Evolutionary conservation across 2,329 filamentous ascomycete genomes (phyloP).

Genomic region (Fusarium stilboides): DNA sequence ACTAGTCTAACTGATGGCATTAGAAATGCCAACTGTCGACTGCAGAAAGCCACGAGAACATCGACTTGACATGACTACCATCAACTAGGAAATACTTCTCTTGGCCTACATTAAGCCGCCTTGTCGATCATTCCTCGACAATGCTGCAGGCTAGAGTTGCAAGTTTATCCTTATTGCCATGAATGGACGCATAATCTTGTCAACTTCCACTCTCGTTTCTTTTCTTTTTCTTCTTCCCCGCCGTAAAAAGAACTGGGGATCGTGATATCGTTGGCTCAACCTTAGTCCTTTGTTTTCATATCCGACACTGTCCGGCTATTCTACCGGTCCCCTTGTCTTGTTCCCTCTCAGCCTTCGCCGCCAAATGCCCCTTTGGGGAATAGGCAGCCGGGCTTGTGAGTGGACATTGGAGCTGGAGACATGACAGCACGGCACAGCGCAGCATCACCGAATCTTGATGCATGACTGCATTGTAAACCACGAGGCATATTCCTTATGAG

Average conservation of each 20-base stretch:
- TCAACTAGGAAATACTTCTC: constrained; percentile 2
- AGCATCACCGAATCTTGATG: no score
- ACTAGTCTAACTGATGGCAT: not conserved
- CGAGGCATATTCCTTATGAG: no score
- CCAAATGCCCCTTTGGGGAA: constrained; percentile 13
- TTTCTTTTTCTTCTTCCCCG: constrained; percentile 18
- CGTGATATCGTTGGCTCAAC: not conserved
- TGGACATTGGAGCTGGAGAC: constrained; percentile 8
- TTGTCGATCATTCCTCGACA: constrained; percentile 2
- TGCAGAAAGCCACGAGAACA: not conserved
- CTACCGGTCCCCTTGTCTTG: constrained; percentile 7
- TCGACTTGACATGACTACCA: no score
- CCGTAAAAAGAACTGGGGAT: not conserved
- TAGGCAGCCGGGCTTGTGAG: not conserved
- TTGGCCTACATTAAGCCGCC: constrained; percentile 13
- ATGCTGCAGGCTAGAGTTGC: not conserved
- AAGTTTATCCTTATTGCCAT: not conserved
- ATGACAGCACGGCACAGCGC: no score
- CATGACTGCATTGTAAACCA: no score
- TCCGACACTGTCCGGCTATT: constrained; percentile 18
- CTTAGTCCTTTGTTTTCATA: not conserved
- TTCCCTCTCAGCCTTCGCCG: constrained; percentile 14
- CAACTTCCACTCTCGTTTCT: not conserved
- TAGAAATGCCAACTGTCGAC: not conserved
- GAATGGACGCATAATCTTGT: constrained; percentile 1